phyloP scores from a whole-genome alignment of 768 basidiomycete genomes.

The Naganishia antarctica region DNA sequence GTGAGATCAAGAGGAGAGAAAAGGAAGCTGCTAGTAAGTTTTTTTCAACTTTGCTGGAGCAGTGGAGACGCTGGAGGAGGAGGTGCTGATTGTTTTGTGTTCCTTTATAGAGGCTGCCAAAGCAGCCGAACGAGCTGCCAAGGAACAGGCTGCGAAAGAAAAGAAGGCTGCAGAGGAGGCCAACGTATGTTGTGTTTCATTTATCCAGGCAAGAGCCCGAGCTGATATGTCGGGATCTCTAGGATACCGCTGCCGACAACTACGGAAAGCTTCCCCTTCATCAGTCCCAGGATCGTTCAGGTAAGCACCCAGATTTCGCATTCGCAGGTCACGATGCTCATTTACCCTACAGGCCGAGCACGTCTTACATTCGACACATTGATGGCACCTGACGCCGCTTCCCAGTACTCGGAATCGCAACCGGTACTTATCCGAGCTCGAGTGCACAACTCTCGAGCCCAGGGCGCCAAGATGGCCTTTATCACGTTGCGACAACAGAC shows the following conservation, averaged over 20 bases:
- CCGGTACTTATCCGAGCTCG: slow-evolving; percentile 79
- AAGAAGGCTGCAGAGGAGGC: slow-evolving; percentile 66
- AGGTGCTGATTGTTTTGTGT: no score
- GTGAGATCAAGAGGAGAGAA: slow-evolving; percentile 80
- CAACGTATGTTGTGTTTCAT: slow-evolving; percentile 50
- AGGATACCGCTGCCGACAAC: slow-evolving; percentile 59
- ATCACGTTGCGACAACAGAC: slow-evolving; percentile 82
- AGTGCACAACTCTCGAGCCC: slow-evolving; percentile 82
- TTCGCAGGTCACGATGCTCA: neutral
- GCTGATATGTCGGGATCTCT: slow-evolving; percentile 26
- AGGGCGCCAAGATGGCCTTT: slow-evolving; percentile 93
- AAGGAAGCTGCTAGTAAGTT: slow-evolving; percentile 70
- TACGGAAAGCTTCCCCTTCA: slow-evolving; percentile 86
- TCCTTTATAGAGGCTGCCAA: slow-evolving; percentile 61
- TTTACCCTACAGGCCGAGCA: slow-evolving; percentile 49
- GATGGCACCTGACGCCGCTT: slow-evolving; percentile 38
- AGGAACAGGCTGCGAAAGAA: slow-evolving; percentile 67
- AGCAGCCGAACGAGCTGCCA: slow-evolving; percentile 76
- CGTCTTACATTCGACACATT: slow-evolving; percentile 66
- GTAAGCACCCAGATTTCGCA: slow-evolving; percentile 38
- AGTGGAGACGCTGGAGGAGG: no score
- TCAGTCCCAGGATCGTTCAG: slow-evolving; percentile 73
- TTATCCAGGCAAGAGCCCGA: neutral
- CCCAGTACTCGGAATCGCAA: slow-evolving; percentile 52
- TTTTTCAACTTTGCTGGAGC: neutral